Base-by-base conservation (phyloP, 768 basidiomycete genomes). In the Amanita pallidorosea region DNA sequence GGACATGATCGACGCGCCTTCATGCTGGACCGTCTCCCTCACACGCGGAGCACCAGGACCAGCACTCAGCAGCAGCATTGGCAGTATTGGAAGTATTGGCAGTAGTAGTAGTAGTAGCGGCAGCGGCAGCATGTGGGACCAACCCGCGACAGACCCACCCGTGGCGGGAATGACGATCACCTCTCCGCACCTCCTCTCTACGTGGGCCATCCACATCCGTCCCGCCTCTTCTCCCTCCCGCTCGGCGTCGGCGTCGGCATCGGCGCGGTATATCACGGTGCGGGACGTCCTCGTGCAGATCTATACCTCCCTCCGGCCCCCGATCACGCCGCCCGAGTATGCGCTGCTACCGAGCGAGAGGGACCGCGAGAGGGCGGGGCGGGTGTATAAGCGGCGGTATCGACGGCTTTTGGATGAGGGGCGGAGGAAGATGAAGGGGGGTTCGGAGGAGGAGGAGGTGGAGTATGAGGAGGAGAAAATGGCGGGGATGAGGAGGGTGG, bases 401-500 rank as follows among this genome's bases (percentile, higher is more conserved):
- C 57, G 61, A 29, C 63, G 65, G 11, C 61, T 71, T 15, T 44
- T 56, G 1, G 64, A 70, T 9, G 52, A 60, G 3, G 58, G 57
- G 27, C 59, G 7, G 22, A 20, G 9, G 43, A 18, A 1, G 22
- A 20, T 2, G 43, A 18, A 36, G 5, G 18, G 42, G 13, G 13
- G 18, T 15, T 11, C 3, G 17, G 20, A 11, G 20, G 11, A 36
- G 0, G 11, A 11, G 20, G 6, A 36, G 4, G 6, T 4, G 12
- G 47, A 51, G 1, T 64, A 63, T 22, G 67, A 65, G 29, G 56
- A 60, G 23, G 77, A 80, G 59, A 64, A 68, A 54, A 55, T 56
- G 8, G 74, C 73, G 58, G 77, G 76, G 0, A 56, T 81, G 25
- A 77, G 74, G 59, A 62, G 77, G 45, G 69, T 82, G 0, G 80